These are phyloP conservation scores for Alliaria petiolata DNA, from an alignment of 345 rosid genomes.

Conservation along the genomic window DNA sequence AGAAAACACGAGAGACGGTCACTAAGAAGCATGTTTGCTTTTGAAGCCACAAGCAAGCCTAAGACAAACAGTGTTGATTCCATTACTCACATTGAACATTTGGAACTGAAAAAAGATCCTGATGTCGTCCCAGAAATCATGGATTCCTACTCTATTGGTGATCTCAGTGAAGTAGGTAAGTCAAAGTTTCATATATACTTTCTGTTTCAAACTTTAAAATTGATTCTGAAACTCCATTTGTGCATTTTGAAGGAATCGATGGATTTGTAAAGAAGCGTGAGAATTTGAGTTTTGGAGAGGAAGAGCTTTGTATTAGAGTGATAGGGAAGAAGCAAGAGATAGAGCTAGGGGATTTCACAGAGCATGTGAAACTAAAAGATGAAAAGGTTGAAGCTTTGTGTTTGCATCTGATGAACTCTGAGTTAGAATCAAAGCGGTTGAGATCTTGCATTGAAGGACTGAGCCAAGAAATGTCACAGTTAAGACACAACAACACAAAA, in stretches of 20 bases:
- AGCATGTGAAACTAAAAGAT: conserved; percentile 50
- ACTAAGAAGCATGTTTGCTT: conserved; percentile 62
- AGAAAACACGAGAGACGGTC: conserved; percentile 68
- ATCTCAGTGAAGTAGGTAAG: conserved; percentile 45
- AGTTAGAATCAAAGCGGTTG: conserved; percentile 68
- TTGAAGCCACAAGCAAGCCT: conserved; percentile 42
- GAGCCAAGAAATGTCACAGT: conserved; percentile 53
- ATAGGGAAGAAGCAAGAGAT: conserved; percentile 61
- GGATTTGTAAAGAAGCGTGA: conserved; percentile 50
- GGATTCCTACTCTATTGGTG: conserved; percentile 40
- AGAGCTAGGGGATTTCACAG: conserved; percentile 65
- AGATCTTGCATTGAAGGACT: conserved; percentile 61
- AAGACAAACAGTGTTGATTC: conserved; percentile 33
- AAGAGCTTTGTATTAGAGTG: conserved; percentile 50
- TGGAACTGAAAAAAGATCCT: conserved; percentile 38
- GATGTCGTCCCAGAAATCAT: conserved; percentile 36
- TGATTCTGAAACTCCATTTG: conserved; percentile 7
- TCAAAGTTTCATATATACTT: neutral
- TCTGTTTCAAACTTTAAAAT: neutral
- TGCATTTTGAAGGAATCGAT: conserved; percentile 39
- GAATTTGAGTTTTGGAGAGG: conserved; percentile 55
- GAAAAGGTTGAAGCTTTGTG: conserved; percentile 59
- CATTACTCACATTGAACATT: conserved; percentile 35
- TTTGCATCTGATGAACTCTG: conserved; percentile 38
- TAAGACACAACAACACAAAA: conserved; percentile 51